Evolutionary conservation across 2,329 filamentous ascomycete species (phyloP), one percentile per base, ranked within the genome.

Genomic region (Colletotrichum noveboracense): DNA sequence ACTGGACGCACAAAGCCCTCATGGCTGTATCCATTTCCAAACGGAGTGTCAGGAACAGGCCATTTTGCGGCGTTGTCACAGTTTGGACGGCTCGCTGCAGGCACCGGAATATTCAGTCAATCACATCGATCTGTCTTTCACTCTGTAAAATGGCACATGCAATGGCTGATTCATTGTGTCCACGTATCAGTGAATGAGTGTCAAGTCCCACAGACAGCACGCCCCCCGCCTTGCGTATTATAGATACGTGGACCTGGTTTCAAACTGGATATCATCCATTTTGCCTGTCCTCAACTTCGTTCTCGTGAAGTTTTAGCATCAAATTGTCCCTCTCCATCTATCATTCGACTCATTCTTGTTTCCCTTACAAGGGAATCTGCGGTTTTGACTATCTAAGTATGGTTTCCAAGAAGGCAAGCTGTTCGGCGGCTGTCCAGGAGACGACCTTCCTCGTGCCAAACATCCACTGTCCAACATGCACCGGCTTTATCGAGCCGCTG

Each of bases 391-490:
- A 48, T 6, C 43, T 52, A 1, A 48, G n/a, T 12, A 48, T 52
- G 43, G 43, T 52, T 52, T 52, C 43, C 43, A 52, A 52, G 43
- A 21, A 21, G n/a, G 2, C 8, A 7, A 52, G 10, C n/a, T 0
- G n/a, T 52, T 52, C n/a, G 12, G 12, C 43, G 10, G 10, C n/a
- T 0, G 43, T 21, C 6, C 43, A 52, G 43, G n/a, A 52, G 43
- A 52, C 43, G 5, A 52, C n/a, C 2, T 91, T 93, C 80, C 88
- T 95, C 76, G 86, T 96, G 78, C 91, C 89, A 77, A 95, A 96
- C 83, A 88, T 96, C 21, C 94, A 96, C 84, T 95, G 94, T 85
- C 92, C 93, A n/a, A 94, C 93, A 75, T 96, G 94, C 82, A 91
- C 95, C 65, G 89, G 90, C 43, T 88, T 89, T 78, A 95, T 96